Base-by-base conservation (phyloP, 2,329 filamentous ascomycete species). In the Dactylellina haptotyla region DNA sequence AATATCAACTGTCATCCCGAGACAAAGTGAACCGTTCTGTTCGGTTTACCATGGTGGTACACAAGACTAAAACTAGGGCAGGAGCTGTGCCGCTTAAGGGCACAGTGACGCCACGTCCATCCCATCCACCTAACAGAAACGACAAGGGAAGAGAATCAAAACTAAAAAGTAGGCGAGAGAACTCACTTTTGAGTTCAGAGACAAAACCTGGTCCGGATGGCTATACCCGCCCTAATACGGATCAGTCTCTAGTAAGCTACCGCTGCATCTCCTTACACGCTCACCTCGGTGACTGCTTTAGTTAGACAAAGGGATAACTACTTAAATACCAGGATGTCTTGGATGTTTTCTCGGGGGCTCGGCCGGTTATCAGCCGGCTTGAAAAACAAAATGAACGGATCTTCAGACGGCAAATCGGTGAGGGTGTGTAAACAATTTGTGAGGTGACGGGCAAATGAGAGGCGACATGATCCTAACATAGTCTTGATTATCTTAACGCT, bases 91-190 rank as follows among this genome's bases (percentile, higher is more conserved):
- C 66, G 66, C 66, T 46, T 71, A 58, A 64, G 50, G 66, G 66
- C 66, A 71, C 66, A 53, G 66, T 63, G 66, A 71, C 66, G 58
- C 66, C 66, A 71, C 66, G 66, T 71, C 66, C 64, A 41, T 46
- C 32, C 48, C 34, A 58, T 64, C 58, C 66, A 71, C 50, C 45
- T 58, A 41, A 59, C 45, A 59, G 43, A 58, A 43, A 48, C 18
- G 51, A 57, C 58, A 30, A 58, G 58, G 66, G 63, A 46, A 51
- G 50, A 54, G n/a, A 37, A 57, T 45, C 23, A 50, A 58, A 71
- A 50, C 23, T 45, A 53, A 41, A 48, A 50, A 58, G 57, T 51
- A 45, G 58, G 41, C 50, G 43, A 64, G 45, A 28, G 43, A 59
- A 64, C 58, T 57, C 37, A 63, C 56, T 70, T 46, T 46, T 32